A percentile compares a stretch with the other conserved stretches of the same genome.
Evolutionary conservation across 2,329 filamentous ascomycete species (phyloP).

Genomic region (Phaeoacremonium minimum): DNA sequence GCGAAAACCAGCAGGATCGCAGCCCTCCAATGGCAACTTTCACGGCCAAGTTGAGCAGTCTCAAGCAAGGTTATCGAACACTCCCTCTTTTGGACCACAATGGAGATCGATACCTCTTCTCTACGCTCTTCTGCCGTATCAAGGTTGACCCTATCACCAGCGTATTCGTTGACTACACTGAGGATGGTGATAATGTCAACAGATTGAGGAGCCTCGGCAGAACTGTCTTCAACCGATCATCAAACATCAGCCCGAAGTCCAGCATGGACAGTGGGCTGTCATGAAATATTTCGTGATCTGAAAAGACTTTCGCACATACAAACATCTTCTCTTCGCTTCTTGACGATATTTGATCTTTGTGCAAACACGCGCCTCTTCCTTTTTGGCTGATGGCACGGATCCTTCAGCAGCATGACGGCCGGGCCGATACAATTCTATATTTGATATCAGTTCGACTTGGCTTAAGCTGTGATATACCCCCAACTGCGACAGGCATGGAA

Average conservation of each 20-base stretch:
- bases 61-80: constrained; percentile 90
- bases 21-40: constrained; percentile 74
- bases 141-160: constrained; percentile 57
- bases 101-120: constrained; percentile 91
- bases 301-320: not conserved
- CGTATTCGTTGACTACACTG: constrained; percentile 47
- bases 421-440: no score
- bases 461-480: no score
- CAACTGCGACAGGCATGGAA: no score
- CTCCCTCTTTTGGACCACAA: constrained; percentile 83
- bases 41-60: constrained; percentile 84
- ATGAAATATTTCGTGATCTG: constrained; percentile 5
- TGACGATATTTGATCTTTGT: no score
- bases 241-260: constrained; percentile 45
- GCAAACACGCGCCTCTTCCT: no score
- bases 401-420: no score
- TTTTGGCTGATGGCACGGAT: no score
- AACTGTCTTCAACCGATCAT: constrained; percentile 52
- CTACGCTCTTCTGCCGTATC: constrained; percentile 88
- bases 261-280: constrained; percentile 33
- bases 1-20: constrained; percentile 65
- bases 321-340: not conserved
- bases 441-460: no score
- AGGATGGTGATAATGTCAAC: constrained; percentile 37
- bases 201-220: constrained; percentile 54